These are phyloP conservation scores for Purshia tridentata DNA, from an alignment of 306 rosid genomes.

Conservation along the genomic window DNA sequence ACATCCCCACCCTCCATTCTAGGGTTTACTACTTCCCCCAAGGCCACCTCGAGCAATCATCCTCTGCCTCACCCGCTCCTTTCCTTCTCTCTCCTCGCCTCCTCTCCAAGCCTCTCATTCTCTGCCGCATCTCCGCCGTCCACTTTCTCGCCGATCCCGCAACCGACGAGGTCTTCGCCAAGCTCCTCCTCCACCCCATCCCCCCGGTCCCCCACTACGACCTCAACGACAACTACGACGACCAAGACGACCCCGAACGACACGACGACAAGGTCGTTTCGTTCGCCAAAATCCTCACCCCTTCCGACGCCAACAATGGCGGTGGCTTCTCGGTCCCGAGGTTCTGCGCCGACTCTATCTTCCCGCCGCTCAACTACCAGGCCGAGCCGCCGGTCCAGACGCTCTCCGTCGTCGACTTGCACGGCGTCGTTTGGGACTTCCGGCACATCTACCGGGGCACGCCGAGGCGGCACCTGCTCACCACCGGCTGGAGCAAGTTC, in stretches of 20 bases:
- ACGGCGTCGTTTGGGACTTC: slow-evolving; percentile 60
- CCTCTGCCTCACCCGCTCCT: slow-evolving; percentile 31
- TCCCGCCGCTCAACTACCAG: slow-evolving; percentile 54
- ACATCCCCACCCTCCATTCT: slow-evolving; percentile 53
- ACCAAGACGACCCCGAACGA: not conserved
- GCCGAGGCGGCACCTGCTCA: slow-evolving; percentile 75
- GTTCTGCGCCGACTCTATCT: slow-evolving; percentile 65
- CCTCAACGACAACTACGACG: not conserved
- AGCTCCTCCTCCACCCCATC: slow-evolving; percentile 50
- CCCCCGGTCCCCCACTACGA: not conserved
- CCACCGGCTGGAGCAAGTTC: slow-evolving; percentile 85
- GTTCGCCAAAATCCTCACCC: slow-evolving; percentile 62
- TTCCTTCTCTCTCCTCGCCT: slow-evolving; percentile 36
- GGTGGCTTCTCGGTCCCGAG: slow-evolving; percentile 85
- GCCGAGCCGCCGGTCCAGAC: slow-evolving; percentile 68
- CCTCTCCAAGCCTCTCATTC: slow-evolving; percentile 35
- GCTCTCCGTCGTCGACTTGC: slow-evolving; percentile 52
- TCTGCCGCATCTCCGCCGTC: slow-evolving; percentile 36
- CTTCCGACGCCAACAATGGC: slow-evolving; percentile 84
- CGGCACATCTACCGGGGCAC: slow-evolving; percentile 76
- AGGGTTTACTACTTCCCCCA: slow-evolving; percentile 83
- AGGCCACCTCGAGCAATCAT: slow-evolving; percentile 65
- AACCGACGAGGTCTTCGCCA: slow-evolving; percentile 66
- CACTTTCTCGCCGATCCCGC: slow-evolving; percentile 47
- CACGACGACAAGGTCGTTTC: slow-evolving; percentile 33